These are phyloP conservation scores for Guyanaporus albipodus DNA, from an alignment of 768 basidiomycete genomes.

Conservation along the genomic window DNA sequence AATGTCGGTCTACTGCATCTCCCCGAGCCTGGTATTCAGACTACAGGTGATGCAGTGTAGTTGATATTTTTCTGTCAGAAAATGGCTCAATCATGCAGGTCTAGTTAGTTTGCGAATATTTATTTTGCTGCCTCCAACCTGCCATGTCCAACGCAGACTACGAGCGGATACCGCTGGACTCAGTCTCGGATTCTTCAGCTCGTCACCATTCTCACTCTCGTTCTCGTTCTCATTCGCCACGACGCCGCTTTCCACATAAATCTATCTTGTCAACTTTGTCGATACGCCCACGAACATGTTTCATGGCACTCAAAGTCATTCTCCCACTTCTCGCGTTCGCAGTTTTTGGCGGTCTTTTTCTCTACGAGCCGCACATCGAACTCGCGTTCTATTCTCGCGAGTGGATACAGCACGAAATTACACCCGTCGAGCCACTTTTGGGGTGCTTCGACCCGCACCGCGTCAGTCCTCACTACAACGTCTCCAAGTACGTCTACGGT, in stretches of 20 bases:
- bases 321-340: slow-evolving; percentile 37
- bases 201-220: slow-evolving; percentile 18
- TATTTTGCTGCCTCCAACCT: background rate
- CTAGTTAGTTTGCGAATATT: no score
- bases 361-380: slow-evolving; percentile 86
- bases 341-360: slow-evolving; percentile 46
- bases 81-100: no score
- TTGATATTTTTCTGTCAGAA: no score
- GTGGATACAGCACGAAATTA: slow-evolving; percentile 75
- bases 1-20: no score
- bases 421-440: slow-evolving; percentile 54
- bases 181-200: slow-evolving; percentile 31
- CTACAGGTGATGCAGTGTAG: no score
- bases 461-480: slow-evolving; percentile 64
- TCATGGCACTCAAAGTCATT: slow-evolving; percentile 41
- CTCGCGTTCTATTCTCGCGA: slow-evolving; percentile 69
- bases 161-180: slow-evolving; percentile 51
- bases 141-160: slow-evolving; percentile 41
- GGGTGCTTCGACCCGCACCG: slow-evolving; percentile 70
- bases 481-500: slow-evolving; percentile 59
- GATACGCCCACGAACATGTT: slow-evolving; percentile 36
- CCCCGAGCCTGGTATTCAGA: no score
- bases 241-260: slow-evolving; percentile 23
- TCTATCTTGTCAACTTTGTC: slow-evolving; percentile 21
- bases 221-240: slow-evolving; percentile 27